Conservation (phyloP, 2,329 filamentous ascomycete genomes). For the Colletotrichum gigasporum region DNA sequence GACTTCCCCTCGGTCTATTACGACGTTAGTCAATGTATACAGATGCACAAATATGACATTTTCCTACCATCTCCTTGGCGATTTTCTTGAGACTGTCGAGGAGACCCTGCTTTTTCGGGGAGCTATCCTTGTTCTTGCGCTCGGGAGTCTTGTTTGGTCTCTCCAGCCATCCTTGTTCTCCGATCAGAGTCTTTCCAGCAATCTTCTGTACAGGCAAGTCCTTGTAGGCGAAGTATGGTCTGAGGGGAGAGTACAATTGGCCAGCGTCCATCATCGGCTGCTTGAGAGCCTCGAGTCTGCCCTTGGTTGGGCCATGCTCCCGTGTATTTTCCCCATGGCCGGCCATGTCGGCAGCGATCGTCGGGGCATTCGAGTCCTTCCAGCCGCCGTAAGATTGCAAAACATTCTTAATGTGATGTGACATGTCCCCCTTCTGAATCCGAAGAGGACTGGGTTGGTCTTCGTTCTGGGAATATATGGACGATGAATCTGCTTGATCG, state of each 20-base stretch:
- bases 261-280: constrained; percentile 31
- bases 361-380: constrained; percentile 5
- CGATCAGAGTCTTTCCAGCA: constrained; percentile 62
- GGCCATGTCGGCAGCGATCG: neutral
- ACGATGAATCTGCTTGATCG: constrained; percentile 23
- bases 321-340: neutral
- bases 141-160: constrained; percentile 44
- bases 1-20: constrained; percentile 48
- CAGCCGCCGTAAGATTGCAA: constrained; percentile 30
- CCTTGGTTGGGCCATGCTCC: neutral
- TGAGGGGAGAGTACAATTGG: constrained; percentile 52
- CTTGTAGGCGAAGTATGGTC: constrained; percentile 51
- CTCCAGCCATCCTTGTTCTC: constrained; percentile 66
- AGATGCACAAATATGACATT: neutral
- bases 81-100: constrained; percentile 60
- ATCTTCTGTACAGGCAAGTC: constrained; percentile 49
- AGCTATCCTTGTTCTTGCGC: constrained; percentile 32
- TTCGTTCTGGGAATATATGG: constrained; percentile 29
- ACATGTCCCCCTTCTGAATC: constrained; percentile 12
- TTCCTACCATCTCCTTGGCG: constrained; percentile 62
- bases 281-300: constrained; percentile 21
- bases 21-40: neutral
- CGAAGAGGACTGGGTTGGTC: constrained; percentile 5
- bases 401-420: constrained; percentile 20
- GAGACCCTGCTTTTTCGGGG: constrained; percentile 50